Conservation (phyloP, 768 basidiomycete species). For the Kwoniella botswanensis region DNA sequence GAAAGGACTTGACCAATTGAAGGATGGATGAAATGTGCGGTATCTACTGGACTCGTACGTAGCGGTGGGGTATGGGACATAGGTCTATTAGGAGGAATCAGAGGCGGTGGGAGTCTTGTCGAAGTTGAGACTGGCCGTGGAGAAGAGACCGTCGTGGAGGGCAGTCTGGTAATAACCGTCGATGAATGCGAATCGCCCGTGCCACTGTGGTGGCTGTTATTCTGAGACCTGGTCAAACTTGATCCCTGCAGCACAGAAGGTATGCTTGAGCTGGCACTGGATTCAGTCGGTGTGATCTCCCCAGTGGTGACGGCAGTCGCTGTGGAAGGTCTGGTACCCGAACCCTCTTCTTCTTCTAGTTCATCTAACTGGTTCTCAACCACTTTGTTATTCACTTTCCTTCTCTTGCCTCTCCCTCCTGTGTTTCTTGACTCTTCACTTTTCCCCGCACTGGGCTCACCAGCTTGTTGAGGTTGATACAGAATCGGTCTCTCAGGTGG, state of each 20-base stretch:
- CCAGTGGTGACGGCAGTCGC: neutral
- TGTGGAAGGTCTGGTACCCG: neutral
- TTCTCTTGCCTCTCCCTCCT: neutral
- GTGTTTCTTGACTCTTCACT: neutral
- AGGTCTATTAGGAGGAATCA: slow-evolving; percentile 4
- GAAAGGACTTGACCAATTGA: slow-evolving; percentile 1
- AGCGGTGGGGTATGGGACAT: neutral
- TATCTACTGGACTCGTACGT: neutral
- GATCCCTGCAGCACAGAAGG: neutral
- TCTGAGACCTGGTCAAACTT: neutral
- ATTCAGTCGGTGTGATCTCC: neutral
- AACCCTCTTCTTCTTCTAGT: slow-evolving; percentile 5
- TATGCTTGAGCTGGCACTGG: neutral
- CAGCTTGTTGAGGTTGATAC: slow-evolving; percentile 4
- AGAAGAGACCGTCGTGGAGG: neutral
- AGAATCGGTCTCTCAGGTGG: slow-evolving; percentile 35
- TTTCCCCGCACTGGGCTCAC: slow-evolving; percentile 3
- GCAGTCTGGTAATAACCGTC: neutral
- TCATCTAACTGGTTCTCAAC: slow-evolving; percentile 12
- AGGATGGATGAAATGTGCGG: neutral
- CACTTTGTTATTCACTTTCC: neutral
- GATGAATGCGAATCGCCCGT: neutral
- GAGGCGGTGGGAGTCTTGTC: neutral
- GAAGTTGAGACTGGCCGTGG: neutral
- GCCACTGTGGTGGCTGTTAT: neutral